Evolutionary conservation across 306 rosid species (phyloP).

Genomic region (Cucurbita moschata): DNA sequence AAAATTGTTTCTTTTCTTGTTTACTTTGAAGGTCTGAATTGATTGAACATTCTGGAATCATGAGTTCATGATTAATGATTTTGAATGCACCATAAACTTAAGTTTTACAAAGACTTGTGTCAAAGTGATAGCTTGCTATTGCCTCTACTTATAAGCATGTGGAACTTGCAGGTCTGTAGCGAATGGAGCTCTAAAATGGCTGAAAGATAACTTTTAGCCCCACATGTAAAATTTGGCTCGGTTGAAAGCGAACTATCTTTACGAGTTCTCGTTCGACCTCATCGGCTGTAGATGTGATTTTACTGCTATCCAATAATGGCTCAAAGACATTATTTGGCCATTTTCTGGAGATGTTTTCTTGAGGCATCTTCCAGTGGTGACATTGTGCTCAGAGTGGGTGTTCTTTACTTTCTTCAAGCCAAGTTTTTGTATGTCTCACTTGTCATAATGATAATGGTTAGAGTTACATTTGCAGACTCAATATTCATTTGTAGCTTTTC

Average conservation of each 20-base stretch:
- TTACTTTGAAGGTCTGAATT: no score
- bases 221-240: not conserved
- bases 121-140: not conserved
- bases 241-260: not conserved
- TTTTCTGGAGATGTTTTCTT: not conserved
- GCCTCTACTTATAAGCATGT: not conserved
- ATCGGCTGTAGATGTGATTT: constrained; percentile 5
- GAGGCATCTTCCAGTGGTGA: constrained; percentile 3
- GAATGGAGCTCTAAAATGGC: constrained; percentile 80
- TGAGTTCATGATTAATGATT: not conserved
- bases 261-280: constrained; percentile 4
- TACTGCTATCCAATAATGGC: not conserved
- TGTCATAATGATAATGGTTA: not conserved
- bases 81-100: no score
- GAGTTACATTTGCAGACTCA: not conserved
- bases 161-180: constrained; percentile 55
- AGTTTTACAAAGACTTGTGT: not conserved
- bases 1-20: not conserved
- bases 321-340: not conserved
- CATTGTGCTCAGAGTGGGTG: constrained; percentile 1
- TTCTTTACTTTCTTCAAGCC: not conserved
- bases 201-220: constrained; percentile 71
- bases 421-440: not conserved
- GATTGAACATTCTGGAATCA: not conserved
- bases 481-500: constrained; percentile 1